Evolutionary conservation across 2,329 filamentous ascomycete genomes (phyloP).

Genomic region (Beauveria medogensis): DNA sequence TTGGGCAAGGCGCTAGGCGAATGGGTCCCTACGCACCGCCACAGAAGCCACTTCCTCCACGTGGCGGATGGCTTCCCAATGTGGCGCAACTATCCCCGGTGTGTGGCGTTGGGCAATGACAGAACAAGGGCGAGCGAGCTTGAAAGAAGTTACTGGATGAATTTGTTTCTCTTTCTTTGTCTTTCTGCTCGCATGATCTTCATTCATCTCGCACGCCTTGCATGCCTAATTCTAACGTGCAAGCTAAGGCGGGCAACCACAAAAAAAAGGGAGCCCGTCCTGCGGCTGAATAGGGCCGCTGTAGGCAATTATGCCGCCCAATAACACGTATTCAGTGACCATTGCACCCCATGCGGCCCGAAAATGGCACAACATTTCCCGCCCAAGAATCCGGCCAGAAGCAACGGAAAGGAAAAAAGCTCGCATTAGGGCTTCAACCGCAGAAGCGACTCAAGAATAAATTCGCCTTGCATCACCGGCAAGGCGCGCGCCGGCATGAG

Average conservation of each 20-base stretch:
- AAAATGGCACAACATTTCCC: too few relatives aligned
- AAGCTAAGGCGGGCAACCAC: not conserved
- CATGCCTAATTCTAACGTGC: not conserved
- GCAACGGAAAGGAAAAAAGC: not conserved
- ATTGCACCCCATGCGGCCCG: not conserved
- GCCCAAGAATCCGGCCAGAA: too few relatives aligned
- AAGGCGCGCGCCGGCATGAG: slow-evolving; percentile 7
- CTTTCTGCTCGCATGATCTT: not conserved
- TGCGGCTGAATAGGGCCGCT: not conserved
- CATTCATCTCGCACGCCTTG: not conserved
- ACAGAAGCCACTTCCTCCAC: not conserved
- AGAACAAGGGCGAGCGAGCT: not conserved
- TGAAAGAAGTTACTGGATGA: too few relatives aligned
- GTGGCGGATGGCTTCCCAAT: not conserved
- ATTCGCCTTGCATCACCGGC: not conserved
- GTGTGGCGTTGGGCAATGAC: not conserved
- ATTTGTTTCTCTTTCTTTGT: not conserved
- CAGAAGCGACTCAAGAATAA: not conserved
- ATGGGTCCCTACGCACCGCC: not conserved
- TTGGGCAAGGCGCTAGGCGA: not conserved
- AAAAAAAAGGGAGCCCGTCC: not conserved
- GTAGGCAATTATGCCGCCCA: not conserved
- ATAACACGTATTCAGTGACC: not conserved
- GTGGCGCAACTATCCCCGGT: not conserved
- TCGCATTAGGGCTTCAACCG: not conserved